A percentile compares a stretch with the other conserved stretches of the same genome.
These are phyloP conservation scores for Phytopythium mirpurense DNA, from an alignment of 352 stramenopile genomes.

Conservation along the genomic window DNA sequence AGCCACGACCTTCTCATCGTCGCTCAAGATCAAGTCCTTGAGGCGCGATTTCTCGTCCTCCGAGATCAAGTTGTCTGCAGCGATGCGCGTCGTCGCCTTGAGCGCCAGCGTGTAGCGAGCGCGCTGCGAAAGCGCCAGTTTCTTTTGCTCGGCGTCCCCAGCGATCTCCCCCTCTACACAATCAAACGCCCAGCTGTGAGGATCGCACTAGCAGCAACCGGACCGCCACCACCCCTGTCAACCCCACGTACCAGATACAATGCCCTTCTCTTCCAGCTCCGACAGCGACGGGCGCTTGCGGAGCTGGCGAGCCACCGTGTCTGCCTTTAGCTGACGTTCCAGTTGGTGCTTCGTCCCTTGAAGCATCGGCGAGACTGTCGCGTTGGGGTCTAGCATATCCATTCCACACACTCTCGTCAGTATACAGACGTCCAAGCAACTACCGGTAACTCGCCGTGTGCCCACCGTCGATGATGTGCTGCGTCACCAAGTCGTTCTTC, in stretches of 20 bases:
- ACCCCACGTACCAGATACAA: slow-evolving; percentile 50
- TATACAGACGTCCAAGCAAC: no score
- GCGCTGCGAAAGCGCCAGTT: slow-evolving; percentile 46
- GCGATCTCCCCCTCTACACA: slow-evolving; percentile 61
- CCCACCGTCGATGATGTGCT: slow-evolving; percentile 66
- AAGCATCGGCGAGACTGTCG: slow-evolving; percentile 47
- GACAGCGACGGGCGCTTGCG: slow-evolving; percentile 60
- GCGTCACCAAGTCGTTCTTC: slow-evolving; percentile 71
- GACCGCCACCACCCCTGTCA: not conserved
- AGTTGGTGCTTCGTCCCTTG: slow-evolving; percentile 71
- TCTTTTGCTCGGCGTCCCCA: slow-evolving; percentile 36
- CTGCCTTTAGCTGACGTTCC: slow-evolving; percentile 63
- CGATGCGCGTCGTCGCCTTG: slow-evolving; percentile 70
- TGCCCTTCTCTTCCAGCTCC: slow-evolving; percentile 74
- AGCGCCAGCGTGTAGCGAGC: slow-evolving; percentile 77
- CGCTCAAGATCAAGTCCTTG: slow-evolving; percentile 80
- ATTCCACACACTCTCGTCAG: no score
- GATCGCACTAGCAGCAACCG: no score
- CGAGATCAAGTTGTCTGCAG: slow-evolving; percentile 78
- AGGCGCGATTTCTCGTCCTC: slow-evolving; percentile 68
- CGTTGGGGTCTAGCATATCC: slow-evolving; percentile 32
- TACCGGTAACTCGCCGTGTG: no score
- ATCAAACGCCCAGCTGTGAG: slow-evolving; percentile 13
- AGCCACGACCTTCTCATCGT: slow-evolving; percentile 70
- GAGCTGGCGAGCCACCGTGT: slow-evolving; percentile 62